Conservation (phyloP, 192 early-diverging fungal genomes). For the Mortierella claussenii region DNA sequence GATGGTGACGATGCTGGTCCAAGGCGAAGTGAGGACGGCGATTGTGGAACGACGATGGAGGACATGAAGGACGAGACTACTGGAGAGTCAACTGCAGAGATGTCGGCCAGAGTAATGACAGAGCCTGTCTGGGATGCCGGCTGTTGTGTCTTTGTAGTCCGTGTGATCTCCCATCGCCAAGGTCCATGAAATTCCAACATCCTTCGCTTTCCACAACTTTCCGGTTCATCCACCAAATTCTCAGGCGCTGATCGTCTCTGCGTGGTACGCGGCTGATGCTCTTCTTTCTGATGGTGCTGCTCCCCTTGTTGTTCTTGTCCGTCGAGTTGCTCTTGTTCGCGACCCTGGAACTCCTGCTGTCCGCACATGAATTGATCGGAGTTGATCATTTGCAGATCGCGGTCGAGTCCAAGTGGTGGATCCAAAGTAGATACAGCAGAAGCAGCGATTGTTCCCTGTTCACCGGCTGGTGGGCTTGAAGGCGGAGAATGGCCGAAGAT, state of each 20-base stretch:
- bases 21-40: constrained; percentile 1
- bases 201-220: not conserved
- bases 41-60: not conserved
- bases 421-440: too few relatives aligned
- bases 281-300: not conserved
- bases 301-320: not conserved
- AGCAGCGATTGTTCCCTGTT: too few relatives aligned
- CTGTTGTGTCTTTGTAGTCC: not conserved
- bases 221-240: not conserved
- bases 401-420: too few relatives aligned
- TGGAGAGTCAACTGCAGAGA: constrained; percentile 2
- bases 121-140: too few relatives aligned
- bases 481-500: too few relatives aligned
- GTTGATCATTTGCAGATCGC: too few relatives aligned
- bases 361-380: too few relatives aligned
- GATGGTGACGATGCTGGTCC: not conserved
- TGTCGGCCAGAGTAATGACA: not conserved
- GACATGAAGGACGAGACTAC: not conserved
- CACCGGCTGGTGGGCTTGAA: too few relatives aligned
- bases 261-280: not conserved
- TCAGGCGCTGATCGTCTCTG: not conserved
- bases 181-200: constrained; percentile 3
- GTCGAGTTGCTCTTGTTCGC: too few relatives aligned
- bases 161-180: constrained; percentile 5
- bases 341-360: too few relatives aligned